Base-by-base conservation (phyloP, 768 basidiomycete species). In the Phanerodontia chrysosporium region DNA sequence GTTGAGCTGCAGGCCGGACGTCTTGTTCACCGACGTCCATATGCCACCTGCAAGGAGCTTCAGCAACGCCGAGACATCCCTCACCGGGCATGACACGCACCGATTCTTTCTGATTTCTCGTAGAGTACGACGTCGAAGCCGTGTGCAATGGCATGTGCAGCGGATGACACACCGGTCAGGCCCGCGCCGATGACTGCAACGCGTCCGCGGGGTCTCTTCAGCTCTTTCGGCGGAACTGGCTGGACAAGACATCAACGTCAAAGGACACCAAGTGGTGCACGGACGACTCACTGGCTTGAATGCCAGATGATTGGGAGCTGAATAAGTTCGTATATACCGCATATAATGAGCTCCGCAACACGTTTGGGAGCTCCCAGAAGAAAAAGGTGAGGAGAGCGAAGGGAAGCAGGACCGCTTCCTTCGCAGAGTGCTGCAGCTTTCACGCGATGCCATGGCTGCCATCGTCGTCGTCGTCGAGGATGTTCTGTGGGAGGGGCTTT, bases 81-180 rank as follows among this genome's bases (percentile, higher is more conserved):
- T n/a, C n/a, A 36, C 24, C 9, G 51, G 8, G 3, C 16, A 27
- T 57, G 12, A 9, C 3, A 52, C 66, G 21, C 46, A 71, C 72
- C 66, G 22, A 67, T 56, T 14, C 56, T 49, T 57, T 69, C 66
- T 9, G 30, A 45, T 53, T 68, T 64, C 49, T 82, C 81, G 63
- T 74, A 81, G 2, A 83, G 74, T 25, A 78, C 76, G 12, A 82
- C 80, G 30, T 83, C 80, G 58, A 83, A 82, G 18, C 79, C 78
- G 59, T 82, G 80, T 0, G 78, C 74, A 25, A 80, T 74, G 28
- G 74, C 74, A 61, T 82, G 78, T 65, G 80, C 80, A 29, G 80
- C 81, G 27, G 78, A 79, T n/a, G 79, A 80, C 14, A 83, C 67
- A 21, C 81, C 80, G 0, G 80, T 82, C 10, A 82, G 67, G 12